Evolutionary conservation across 2,329 filamentous ascomycete genomes (phyloP).

Genomic region (Bimuria novae-zelandiae): DNA sequence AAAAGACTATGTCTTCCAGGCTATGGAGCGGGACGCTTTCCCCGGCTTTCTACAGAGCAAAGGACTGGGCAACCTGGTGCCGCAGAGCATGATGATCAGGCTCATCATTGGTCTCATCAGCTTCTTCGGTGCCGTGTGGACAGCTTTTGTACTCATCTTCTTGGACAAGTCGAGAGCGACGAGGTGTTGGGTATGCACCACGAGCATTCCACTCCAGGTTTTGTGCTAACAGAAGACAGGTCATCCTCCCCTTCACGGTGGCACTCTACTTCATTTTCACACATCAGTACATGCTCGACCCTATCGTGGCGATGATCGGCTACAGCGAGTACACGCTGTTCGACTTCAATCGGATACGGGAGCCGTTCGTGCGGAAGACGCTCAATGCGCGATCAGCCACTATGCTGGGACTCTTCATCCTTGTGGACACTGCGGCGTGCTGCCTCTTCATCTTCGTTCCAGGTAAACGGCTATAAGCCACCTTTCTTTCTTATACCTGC

Average conservation of each 20-base stretch:
- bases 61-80: conserved; percentile 92
- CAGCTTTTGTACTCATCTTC: conserved; percentile 91
- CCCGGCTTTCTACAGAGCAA: conserved; percentile 95
- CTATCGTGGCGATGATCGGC: conserved; percentile 83
- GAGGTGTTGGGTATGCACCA: conserved; percentile 78
- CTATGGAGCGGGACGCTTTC: conserved; percentile 99
- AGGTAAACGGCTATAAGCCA: conserved; percentile 71
- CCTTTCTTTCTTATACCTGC: background rate
- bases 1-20: conserved; percentile 99
- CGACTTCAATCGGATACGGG: conserved; percentile 83
- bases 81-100: conserved; percentile 82
- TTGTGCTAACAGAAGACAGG: conserved; percentile 50
- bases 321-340: conserved; percentile 97
- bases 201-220: background rate
- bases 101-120: conserved; percentile 82
- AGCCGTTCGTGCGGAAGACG: conserved; percentile 87
- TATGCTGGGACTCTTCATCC: conserved; percentile 73
- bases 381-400: conserved; percentile 82
- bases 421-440: conserved; percentile 81
- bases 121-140: conserved; percentile 93
- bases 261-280: conserved; percentile 75
- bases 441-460: conserved; percentile 94
- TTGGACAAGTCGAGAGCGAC: conserved; percentile 74
- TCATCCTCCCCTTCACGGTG: conserved; percentile 88
- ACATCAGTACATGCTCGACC: conserved; percentile 95